Evolutionary conservation across 768 basidiomycete genomes (phyloP).

Genomic region (Cubamyces lactineus): DNA sequence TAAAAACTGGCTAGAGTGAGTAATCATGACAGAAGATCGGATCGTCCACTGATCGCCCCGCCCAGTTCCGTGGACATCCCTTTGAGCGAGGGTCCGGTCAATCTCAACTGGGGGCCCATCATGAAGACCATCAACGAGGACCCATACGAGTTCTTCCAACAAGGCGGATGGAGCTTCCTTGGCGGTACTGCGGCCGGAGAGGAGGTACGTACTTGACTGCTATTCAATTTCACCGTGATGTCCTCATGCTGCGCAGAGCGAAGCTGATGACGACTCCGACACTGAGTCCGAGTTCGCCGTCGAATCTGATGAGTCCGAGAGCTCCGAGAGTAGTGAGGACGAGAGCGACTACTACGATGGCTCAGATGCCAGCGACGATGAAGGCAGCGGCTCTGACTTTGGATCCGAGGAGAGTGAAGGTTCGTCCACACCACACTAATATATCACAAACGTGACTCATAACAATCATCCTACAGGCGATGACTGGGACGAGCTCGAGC

Average conservation of each 20-base stretch:
- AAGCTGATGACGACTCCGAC: slow-evolving; percentile 63
- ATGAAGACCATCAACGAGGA: slow-evolving; percentile 99
- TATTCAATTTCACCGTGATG: not conserved
- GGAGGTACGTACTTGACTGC: slow-evolving; percentile 51
- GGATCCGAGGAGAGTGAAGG: slow-evolving; percentile 64
- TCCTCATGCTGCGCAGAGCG: slow-evolving; percentile 44
- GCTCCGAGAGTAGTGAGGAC: slow-evolving; percentile 49
- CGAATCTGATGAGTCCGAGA: slow-evolving; percentile 47
- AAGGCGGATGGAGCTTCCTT: slow-evolving; percentile 95
- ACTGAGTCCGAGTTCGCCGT: slow-evolving; percentile 70
- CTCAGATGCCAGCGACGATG: slow-evolving; percentile 56
- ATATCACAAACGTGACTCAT: not conserved
- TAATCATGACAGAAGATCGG: slow-evolving; percentile 21
- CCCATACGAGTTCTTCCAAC: slow-evolving; percentile 92
- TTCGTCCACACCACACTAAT: slow-evolving; percentile 28
- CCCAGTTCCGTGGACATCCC: slow-evolving; percentile 94
- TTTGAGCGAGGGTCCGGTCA: slow-evolving; percentile 93
- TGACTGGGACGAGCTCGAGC: slow-evolving; percentile 95
- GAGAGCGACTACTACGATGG: slow-evolving; percentile 54
- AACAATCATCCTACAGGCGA: slow-evolving; percentile 53
- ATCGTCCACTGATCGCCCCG: not conserved
- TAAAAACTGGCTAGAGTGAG: slow-evolving; percentile 98
- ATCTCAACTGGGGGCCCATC: slow-evolving; percentile 96
- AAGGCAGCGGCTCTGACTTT: slow-evolving; percentile 71
- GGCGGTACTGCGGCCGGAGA: slow-evolving; percentile 64